Percentiles rank a stretch among this genome's conserved stretches.
Conservation (phyloP, 345 rosid genomes). For the Physaria fendleri region DNA sequence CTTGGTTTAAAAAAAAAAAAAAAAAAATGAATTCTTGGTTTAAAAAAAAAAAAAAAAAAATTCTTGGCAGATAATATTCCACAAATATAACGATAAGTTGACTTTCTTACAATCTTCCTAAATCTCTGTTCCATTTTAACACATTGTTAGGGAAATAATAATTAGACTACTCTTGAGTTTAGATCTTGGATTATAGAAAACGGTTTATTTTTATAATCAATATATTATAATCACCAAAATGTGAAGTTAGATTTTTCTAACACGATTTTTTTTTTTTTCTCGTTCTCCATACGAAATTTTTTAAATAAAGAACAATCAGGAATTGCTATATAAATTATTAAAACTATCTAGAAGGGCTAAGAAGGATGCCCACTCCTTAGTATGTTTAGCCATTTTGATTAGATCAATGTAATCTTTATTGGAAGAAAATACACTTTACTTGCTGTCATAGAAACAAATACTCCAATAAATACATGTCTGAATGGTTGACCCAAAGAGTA, state of each 20-base stretch:
- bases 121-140: not conserved
- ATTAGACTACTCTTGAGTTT: not conserved
- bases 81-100: conserved; percentile 20
- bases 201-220: not conserved
- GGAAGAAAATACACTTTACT: not conserved
- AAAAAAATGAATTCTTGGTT: too few relatives aligned
- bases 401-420: not conserved
- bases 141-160: not conserved
- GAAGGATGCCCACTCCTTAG: too few relatives aligned
- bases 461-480: not conserved
- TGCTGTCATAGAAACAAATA: not conserved
- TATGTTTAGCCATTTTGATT: too few relatives aligned
- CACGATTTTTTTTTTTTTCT: not conserved
- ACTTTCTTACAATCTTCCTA: conserved; percentile 11
- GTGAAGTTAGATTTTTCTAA: too few relatives aligned
- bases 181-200: not conserved
- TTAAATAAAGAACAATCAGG: too few relatives aligned
- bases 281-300: too few relatives aligned
- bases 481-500: not conserved
- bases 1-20: too few relatives aligned
- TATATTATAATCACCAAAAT: too few relatives aligned
- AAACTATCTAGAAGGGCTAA: too few relatives aligned
- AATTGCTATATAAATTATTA: not conserved
- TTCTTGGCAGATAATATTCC: not conserved
- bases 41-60: too few relatives aligned